Evolutionary conservation across 257 asterid species (phyloP).

Genomic region (Solanum megistacrolobum): DNA sequence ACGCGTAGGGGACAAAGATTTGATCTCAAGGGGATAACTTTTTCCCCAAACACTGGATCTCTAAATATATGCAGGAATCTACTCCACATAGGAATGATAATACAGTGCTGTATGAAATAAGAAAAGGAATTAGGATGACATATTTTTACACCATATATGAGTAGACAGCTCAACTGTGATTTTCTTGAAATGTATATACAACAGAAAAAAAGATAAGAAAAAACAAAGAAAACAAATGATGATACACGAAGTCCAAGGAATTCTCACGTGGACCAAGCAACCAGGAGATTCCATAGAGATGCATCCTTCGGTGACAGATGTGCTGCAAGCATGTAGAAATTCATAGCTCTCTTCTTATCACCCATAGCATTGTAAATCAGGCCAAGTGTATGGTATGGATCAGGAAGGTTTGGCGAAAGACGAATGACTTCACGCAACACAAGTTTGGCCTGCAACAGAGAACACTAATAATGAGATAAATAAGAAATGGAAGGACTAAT

Average conservation of each 20-base stretch:
- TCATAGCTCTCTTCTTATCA: constrained; percentile 50
- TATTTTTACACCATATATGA: background rate
- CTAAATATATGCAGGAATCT: background rate
- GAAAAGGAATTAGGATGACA: background rate
- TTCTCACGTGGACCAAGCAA: constrained; percentile 50
- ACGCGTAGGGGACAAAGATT: background rate
- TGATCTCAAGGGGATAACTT: background rate
- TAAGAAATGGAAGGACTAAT: background rate
- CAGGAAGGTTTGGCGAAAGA: constrained; percentile 66
- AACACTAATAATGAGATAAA: constrained; percentile 9
- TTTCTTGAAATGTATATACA: background rate
- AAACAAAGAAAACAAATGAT: background rate
- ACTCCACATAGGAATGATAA: background rate
- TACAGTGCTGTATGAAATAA: background rate
- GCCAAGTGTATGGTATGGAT: constrained; percentile 75
- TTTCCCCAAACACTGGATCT: background rate
- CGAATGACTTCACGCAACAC: constrained; percentile 62
- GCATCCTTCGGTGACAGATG: constrained; percentile 68
- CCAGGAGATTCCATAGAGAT: constrained; percentile 74
- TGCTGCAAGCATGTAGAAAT: constrained; percentile 81
- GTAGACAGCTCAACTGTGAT: background rate
- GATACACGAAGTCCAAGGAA: background rate
- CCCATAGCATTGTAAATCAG: constrained; percentile 49
- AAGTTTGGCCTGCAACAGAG: constrained; percentile 49
- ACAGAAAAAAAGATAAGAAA: background rate